Percentiles rank a stretch among this genome's conserved stretches.
phyloP scores from a whole-genome alignment of 23 red algal species.

The Gracilaria vermiculophylla region DNA sequence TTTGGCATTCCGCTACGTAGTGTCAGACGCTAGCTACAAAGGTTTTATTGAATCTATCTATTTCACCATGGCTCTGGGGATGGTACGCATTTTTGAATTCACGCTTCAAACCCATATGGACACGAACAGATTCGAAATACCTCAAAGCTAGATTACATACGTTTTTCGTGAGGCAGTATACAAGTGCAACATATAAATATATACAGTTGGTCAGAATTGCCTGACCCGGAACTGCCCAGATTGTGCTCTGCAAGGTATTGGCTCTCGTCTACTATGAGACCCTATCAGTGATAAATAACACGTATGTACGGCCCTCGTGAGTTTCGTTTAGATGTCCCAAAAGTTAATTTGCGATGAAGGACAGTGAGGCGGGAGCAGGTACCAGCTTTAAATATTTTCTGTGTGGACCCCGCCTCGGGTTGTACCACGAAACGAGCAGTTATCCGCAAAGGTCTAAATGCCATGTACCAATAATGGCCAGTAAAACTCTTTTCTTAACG shows the following conservation, averaged over 20 bases:
- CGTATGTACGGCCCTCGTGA: not conserved
- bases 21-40: not conserved
- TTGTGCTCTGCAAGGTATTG: not conserved
- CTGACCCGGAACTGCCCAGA: not conserved
- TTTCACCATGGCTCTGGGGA: slow-evolving; percentile 10
- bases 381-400: slow-evolving; percentile 35
- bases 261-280: slow-evolving; percentile 13
- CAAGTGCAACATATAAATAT: not conserved
- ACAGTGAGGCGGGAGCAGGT: not conserved
- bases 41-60: slow-evolving; percentile 35
- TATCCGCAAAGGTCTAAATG: not conserved
- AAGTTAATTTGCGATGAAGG: slow-evolving; percentile 9
- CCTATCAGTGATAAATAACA: slow-evolving; percentile 22
- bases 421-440: not conserved
- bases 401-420: not conserved
- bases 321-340: not conserved
- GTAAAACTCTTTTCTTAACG: slow-evolving; percentile 34
- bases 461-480: not conserved
- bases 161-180: slow-evolving; percentile 30
- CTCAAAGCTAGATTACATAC: not conserved
- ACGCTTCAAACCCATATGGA: not conserved
- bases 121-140: slow-evolving; percentile 15
- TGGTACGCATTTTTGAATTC: slow-evolving; percentile 44
- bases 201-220: slow-evolving; percentile 18
- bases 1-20: slow-evolving; percentile 39